phyloP scores from a whole-genome alignment of 345 rosid genomes.

The Dovyalis caffra region DNA sequence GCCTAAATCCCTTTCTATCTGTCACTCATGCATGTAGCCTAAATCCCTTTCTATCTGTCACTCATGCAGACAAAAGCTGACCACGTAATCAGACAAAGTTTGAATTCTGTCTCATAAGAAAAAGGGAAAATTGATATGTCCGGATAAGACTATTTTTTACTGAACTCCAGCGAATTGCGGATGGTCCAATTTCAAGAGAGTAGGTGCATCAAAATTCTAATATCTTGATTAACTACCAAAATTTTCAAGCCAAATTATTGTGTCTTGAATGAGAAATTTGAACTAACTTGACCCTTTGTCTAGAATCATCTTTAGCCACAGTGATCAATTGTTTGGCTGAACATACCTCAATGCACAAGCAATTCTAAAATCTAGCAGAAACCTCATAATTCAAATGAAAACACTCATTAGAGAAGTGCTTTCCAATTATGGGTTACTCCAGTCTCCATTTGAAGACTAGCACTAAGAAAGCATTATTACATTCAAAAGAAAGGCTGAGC shows the following conservation, averaged over 20 bases:
- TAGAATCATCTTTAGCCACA: too few relatives aligned
- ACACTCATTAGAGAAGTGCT: too few relatives aligned
- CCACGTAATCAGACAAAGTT: neutral
- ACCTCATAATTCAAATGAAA: slow-evolving; percentile 2
- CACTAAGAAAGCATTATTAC: too few relatives aligned
- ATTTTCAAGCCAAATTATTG: too few relatives aligned
- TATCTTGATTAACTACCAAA: too few relatives aligned
- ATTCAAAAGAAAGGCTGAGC: too few relatives aligned
- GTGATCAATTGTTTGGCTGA: too few relatives aligned
- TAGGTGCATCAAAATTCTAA: neutral
- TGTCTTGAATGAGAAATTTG: too few relatives aligned
- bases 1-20: neutral
- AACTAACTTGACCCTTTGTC: too few relatives aligned
- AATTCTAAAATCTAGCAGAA: neutral
- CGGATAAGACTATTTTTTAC: too few relatives aligned
- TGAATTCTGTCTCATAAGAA: neutral
- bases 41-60: neutral
- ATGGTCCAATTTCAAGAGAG: neutral
- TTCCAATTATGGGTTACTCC: too few relatives aligned
- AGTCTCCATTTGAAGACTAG: neutral
- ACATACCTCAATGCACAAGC: neutral
- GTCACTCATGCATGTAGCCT: too few relatives aligned
- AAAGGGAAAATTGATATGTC: neutral
- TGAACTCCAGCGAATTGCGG: neutral
- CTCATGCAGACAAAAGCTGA: neutral